phyloP scores from a whole-genome alignment of 2,329 filamentous ascomycete species.

The Fusarium torulosum region DNA sequence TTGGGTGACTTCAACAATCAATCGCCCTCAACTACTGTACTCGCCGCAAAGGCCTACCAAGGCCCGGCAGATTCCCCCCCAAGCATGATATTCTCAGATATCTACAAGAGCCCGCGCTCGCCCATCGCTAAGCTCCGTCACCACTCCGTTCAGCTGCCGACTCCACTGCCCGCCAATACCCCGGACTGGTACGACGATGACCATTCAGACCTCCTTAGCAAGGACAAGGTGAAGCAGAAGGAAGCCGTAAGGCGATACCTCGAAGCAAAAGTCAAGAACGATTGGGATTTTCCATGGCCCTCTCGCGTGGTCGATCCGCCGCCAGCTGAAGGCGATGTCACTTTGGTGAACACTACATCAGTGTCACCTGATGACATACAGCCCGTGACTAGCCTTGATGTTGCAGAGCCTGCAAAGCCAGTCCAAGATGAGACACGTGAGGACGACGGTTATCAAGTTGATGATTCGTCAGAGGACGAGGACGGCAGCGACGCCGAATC shows the following conservation, averaged over 20 bases:
- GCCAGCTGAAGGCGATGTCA: constrained; percentile 13
- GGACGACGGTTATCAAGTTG: constrained; percentile 53
- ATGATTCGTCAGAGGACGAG: constrained; percentile 51
- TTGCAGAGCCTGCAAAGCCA: constrained; percentile 21
- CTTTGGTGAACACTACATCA: constrained; percentile 17
- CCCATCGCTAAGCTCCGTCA: constrained; percentile 66
- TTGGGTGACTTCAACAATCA: constrained; percentile 16
- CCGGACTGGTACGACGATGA: constrained; percentile 61
- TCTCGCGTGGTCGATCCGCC: constrained; percentile 44
- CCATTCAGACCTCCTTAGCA: constrained; percentile 71
- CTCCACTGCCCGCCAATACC: constrained; percentile 47
- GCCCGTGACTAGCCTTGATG: constrained; percentile 23
- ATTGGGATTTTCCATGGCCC: constrained; percentile 73
- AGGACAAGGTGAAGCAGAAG: constrained; percentile 72
- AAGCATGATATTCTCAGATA: constrained; percentile 69
- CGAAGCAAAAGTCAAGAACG: constrained; percentile 65
- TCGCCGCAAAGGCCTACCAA: constrained; percentile 37
- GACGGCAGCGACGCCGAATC: constrained; percentile 57
- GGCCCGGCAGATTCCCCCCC: constrained; percentile 34
- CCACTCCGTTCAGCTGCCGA: constrained; percentile 49
- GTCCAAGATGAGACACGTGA: constrained; percentile 52
- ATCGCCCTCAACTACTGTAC: constrained; percentile 15
- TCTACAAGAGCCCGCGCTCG: constrained; percentile 68
- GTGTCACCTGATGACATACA: constrained; percentile 11
- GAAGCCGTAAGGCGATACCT: constrained; percentile 71